Evolutionary conservation across 2,329 filamentous ascomycete genomes (phyloP), one percentile per base, ranked within the genome.

Genomic region (Fusarium sp.): DNA sequence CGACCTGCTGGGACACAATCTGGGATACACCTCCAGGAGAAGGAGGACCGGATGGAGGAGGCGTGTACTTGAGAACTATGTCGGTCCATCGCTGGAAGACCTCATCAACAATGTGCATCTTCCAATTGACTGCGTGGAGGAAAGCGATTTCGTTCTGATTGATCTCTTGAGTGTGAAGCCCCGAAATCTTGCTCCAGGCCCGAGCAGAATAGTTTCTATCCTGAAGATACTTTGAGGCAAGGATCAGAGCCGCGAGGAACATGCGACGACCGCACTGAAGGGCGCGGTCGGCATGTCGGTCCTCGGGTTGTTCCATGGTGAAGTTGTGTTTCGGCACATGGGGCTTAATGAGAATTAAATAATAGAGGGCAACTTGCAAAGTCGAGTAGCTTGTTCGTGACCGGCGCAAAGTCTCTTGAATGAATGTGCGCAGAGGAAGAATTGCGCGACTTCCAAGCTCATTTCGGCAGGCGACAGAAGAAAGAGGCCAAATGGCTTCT

Each of bases 161-260:
- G 82, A 99, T 98, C 83, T 99, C 96, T 62, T 89, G 86, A 7
- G 94, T 95, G 80, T 93, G 94, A 63, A 99, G 86, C n/a, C 96
- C 96, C 22, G 96, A 98, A 76, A 99, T 99, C 86, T 97, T 98
- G 82, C 95, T 98, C 96, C 96, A 99, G 45, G 96, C 96, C 62
- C 95, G 92, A 53, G 96, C 94, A 18, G 96, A 98, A 83, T 97
- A 99, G 84, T 98, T 99, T 75, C 95, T 92, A 81, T 99, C 96
- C 83, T 99, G 96, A 50, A 99, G 86, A 80, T 98, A 99, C 85
- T 99, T 99, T 39, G 96, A 98, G 4, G 96, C 96, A 62, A 99
- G 87, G 74, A 99, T 98, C 68, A 99, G 87, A 52, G 95, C 95
- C 15, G 96, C 92, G 59, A 99, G 88, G 80, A 99, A 98, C 95